Evolutionary conservation across 192 early-diverging fungal species (phyloP).

Genomic region (Podila clonocystis): DNA sequence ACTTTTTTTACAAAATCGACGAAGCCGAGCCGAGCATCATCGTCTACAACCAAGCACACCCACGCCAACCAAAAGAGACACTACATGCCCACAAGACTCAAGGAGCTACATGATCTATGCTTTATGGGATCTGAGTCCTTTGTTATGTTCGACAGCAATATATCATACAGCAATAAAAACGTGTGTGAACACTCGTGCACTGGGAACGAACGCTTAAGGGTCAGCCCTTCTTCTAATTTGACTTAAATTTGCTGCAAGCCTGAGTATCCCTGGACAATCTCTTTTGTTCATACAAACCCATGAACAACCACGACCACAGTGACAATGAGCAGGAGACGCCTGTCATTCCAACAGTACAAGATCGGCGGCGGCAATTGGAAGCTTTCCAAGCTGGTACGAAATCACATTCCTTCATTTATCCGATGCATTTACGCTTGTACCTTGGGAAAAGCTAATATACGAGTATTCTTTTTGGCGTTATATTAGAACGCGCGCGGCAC

Average conservation of each 20-base stretch:
- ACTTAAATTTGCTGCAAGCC: too few species aligned
- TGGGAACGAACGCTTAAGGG: background rate
- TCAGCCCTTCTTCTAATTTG: too few species aligned
- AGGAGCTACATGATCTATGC: background rate
- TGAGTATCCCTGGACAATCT: too few species aligned
- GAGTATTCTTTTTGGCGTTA: too few species aligned
- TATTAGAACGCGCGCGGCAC: conserved; percentile 25
- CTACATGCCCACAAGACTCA: too few species aligned
- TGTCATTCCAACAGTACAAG: conserved; percentile 22
- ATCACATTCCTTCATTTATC: background rate
- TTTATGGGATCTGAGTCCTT: background rate
- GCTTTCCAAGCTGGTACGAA: conserved; percentile 37
- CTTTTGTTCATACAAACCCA: background rate
- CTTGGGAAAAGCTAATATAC: too few species aligned
- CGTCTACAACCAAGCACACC: background rate
- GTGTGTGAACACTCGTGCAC: background rate
- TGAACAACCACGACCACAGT: background rate
- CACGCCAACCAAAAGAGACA: too few species aligned
- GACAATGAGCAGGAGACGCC: conserved; percentile 1
- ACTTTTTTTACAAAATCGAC: too few species aligned
- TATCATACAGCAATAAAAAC: background rate
- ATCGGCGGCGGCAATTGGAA: conserved; percentile 31
- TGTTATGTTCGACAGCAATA: background rate
- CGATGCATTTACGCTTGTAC: background rate
- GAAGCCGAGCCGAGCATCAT: background rate